Conservation (phyloP, 1,284 basidiomycete genomes). For the Trichosporon asahii region DNA sequence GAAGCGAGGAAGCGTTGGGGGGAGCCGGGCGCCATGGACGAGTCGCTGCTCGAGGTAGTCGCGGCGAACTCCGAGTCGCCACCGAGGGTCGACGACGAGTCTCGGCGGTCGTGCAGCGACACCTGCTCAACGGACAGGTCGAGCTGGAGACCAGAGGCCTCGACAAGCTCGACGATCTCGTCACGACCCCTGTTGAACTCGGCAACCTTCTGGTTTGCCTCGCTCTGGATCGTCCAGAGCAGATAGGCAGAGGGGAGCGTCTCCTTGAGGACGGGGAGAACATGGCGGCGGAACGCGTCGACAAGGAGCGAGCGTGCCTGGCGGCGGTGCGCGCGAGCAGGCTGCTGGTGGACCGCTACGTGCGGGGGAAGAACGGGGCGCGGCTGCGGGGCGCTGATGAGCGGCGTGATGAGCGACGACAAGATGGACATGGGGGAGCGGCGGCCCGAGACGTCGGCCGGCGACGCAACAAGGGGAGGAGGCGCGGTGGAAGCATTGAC, state of each 20-base stretch:
- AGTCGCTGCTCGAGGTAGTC: constrained; percentile 19
- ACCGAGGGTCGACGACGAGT: constrained; percentile 16
- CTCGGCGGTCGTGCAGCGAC: neutral
- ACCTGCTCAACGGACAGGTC: constrained; percentile 12
- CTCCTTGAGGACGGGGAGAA: constrained; percentile 57
- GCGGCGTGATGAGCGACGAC: constrained; percentile 46
- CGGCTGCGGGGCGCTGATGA: constrained; percentile 28
- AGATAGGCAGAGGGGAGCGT: constrained; percentile 45
- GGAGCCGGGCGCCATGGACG: constrained; percentile 10
- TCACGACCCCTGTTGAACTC: constrained; percentile 36
- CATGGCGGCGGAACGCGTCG: constrained; percentile 67
- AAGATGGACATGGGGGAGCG: constrained; percentile 44
- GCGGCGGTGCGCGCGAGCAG: constrained; percentile 61
- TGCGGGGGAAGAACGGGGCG: constrained; percentile 20
- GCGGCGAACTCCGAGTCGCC: constrained; percentile 20
- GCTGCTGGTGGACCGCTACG: constrained; percentile 26
- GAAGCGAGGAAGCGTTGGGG: constrained; percentile 41
- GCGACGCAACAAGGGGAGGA: constrained; percentile 29
- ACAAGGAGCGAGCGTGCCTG: constrained; percentile 70
- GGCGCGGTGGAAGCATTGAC: constrained; percentile 24
- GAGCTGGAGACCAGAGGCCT: constrained; percentile 28
- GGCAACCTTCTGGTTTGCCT: constrained; percentile 32
- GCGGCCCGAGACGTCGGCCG: constrained; percentile 26
- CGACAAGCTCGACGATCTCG: constrained; percentile 36
- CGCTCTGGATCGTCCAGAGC: constrained; percentile 43